phyloP scores from a whole-genome alignment of 192 early-diverging fungal genomes.

The Funneliformis mosseae region DNA sequence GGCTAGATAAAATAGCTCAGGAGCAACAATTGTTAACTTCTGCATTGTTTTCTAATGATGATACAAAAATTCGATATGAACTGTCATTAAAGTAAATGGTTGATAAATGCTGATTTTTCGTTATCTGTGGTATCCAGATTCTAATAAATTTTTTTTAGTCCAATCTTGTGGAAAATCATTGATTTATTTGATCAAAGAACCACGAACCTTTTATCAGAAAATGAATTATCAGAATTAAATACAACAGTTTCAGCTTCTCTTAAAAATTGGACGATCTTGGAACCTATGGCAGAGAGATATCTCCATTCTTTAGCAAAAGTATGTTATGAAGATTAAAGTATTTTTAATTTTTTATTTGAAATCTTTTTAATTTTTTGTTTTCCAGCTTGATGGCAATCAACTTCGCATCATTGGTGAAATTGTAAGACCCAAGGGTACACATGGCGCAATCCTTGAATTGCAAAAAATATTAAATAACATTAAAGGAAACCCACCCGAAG shows the following conservation, averaged over 20 bases:
- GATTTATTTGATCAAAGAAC: conserved; percentile 20
- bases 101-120: neutral
- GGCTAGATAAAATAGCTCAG: conserved; percentile 4
- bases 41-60: neutral
- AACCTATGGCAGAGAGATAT: no score
- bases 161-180: conserved; percentile 26
- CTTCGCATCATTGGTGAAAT: conserved; percentile 26
- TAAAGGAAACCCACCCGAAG: neutral
- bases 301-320: conserved; percentile 6
- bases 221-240: conserved; percentile 21
- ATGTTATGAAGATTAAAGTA: neutral
- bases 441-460: conserved; percentile 11
- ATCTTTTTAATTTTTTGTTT: no score
- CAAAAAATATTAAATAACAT: conserved; percentile 10
- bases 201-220: neutral
- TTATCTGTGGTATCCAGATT: conserved; percentile 12
- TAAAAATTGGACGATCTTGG: conserved; percentile 29
- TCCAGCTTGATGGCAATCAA: conserved; percentile 28
- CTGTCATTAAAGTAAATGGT: conserved; percentile 13
- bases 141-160: conserved; percentile 25
- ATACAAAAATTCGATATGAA: conserved; percentile 11
- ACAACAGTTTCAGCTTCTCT: conserved; percentile 25
- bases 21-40: no score
- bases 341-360: no score
- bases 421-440: conserved; percentile 20